These are phyloP conservation scores for Cercospora zeae-maydis DNA, from an alignment of 2,329 filamentous ascomycete genomes.

Conservation along the genomic window DNA sequence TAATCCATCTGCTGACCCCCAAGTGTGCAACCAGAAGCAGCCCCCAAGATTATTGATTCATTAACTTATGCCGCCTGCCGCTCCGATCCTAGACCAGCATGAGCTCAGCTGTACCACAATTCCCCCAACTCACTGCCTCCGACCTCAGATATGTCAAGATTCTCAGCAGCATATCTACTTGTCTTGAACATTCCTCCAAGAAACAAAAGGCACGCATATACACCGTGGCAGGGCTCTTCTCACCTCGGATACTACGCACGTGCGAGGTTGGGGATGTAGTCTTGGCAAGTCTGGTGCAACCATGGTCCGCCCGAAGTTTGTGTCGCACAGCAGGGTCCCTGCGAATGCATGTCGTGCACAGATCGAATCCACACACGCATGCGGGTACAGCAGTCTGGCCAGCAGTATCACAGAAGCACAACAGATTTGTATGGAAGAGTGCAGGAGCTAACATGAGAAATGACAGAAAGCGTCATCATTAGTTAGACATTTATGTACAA, in stretches of 20 bases:
- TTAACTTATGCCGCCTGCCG: not conserved
- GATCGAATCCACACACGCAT: not conserved
- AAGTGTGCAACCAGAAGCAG: not conserved
- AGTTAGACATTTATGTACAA: not conserved
- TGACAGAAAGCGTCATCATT: not conserved
- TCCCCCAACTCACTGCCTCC: not conserved
- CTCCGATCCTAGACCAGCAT: not conserved
- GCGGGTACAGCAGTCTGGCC: not conserved
- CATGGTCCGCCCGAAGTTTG: not conserved
- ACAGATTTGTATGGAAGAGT: not conserved
- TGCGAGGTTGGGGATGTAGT: not conserved
- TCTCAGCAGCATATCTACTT: not conserved
- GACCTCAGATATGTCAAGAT: not conserved
- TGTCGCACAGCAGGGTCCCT: not conserved
- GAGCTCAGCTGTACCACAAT: not conserved
- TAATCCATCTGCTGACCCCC: not conserved
- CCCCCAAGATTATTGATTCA: not conserved
- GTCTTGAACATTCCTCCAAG: not conserved
- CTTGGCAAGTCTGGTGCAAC: not conserved
- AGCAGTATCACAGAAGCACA: not conserved
- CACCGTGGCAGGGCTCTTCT: not conserved
- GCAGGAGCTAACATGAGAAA: not conserved
- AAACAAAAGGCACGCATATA: not conserved
- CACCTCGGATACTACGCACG: not conserved
- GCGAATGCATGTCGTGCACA: not conserved